Evolutionary conservation across 2,329 filamentous ascomycete species (phyloP).

Genomic region (Thermothelomyces thermophilus): DNA sequence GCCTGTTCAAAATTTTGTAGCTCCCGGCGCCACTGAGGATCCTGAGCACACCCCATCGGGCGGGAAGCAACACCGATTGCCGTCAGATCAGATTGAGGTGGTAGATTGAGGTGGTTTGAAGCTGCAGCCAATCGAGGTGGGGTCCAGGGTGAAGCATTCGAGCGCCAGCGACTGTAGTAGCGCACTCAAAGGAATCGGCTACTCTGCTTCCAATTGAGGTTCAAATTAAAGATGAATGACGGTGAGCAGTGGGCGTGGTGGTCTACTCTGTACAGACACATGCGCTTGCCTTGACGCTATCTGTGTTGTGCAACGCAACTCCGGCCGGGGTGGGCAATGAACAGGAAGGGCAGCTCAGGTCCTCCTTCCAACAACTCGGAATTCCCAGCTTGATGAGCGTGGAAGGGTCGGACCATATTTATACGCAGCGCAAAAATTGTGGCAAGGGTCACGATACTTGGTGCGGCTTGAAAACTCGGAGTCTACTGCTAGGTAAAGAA

Average conservation of each 20-base stretch:
- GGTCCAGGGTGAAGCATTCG: not conserved
- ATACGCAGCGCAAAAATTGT: no score
- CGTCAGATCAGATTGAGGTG: no score
- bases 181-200: not conserved
- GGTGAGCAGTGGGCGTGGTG: not conserved
- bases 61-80: slow-evolving; percentile 6
- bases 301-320: slow-evolving; percentile 1
- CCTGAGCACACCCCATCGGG: not conserved
- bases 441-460: no score
- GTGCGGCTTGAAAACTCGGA: no score
- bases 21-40: not conserved
- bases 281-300: not conserved
- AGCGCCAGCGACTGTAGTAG: not conserved
- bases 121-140: not conserved
- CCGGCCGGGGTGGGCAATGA: not conserved
- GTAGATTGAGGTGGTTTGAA: no score
- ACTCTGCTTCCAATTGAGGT: not conserved
- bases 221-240: not conserved
- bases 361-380: no score
- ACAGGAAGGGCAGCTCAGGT: not conserved
- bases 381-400: not conserved
- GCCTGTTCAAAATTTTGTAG: not conserved
- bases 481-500: no score
- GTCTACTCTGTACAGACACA: not conserved
- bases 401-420: no score